A percentile compares a stretch with the other conserved stretches of the same genome.
Evolutionary conservation across 1,139 yeast species (phyloP).

Genomic region (Scheffersomyces illinoinensis): DNA sequence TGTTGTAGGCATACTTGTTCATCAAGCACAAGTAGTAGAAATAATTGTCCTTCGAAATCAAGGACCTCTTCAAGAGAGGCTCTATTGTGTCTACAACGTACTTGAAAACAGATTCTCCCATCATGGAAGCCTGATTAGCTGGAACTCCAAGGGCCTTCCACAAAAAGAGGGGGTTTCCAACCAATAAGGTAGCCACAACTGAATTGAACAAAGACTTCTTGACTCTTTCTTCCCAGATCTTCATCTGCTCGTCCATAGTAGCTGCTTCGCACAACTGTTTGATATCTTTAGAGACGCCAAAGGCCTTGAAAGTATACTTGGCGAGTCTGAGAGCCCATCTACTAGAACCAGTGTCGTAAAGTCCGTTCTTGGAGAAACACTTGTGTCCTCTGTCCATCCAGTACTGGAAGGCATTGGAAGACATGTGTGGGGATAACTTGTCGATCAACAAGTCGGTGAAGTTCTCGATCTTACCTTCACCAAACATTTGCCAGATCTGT

Average conservation of each 20-base stretch:
- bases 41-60: slow-evolving; percentile 72
- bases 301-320: slow-evolving; percentile 53
- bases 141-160: slow-evolving; percentile 93
- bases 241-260: slow-evolving; percentile 60
- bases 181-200: slow-evolving; percentile 60
- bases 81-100: slow-evolving; percentile 79
- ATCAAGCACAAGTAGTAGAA: slow-evolving; percentile 70
- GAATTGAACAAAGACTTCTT: slow-evolving; percentile 75
- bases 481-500: slow-evolving; percentile 74
- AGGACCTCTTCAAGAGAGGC: slow-evolving; percentile 64
- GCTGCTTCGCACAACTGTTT: slow-evolving; percentile 57
- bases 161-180: slow-evolving; percentile 78
- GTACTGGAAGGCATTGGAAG: slow-evolving; percentile 79
- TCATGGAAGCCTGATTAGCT: slow-evolving; percentile 77
- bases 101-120: slow-evolving; percentile 68
- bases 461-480: slow-evolving; percentile 65
- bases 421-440: slow-evolving; percentile 65
- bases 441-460: slow-evolving; percentile 47
- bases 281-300: slow-evolving; percentile 56
- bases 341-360: slow-evolving; percentile 80
- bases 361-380: slow-evolving; percentile 54
- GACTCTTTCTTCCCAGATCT: slow-evolving; percentile 61
- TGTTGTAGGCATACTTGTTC: slow-evolving; percentile 60
- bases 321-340: slow-evolving; percentile 82
- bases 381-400: slow-evolving; percentile 68